Conservation (phyloP, 495 filamentous ascomycete species). For the Xylaria palmicola region DNA sequence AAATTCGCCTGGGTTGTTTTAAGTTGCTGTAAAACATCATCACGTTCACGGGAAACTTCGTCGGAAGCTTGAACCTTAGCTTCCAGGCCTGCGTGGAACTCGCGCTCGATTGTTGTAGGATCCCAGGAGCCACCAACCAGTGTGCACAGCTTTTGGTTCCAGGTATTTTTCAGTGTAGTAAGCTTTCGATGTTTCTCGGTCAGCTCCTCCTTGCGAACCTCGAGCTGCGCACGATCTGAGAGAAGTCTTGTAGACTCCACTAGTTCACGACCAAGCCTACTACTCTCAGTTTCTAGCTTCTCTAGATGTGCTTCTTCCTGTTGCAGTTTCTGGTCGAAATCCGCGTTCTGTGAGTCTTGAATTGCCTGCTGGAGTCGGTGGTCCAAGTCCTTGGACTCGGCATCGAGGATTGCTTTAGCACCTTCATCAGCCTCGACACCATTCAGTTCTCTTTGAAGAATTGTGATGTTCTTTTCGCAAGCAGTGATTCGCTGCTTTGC, state of each 20-base stretch:
- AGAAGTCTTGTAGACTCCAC: constrained; percentile 76
- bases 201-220: constrained; percentile 72
- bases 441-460: constrained; percentile 64
- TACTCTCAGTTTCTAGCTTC: constrained; percentile 64
- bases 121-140: constrained; percentile 66
- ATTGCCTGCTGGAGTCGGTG: constrained; percentile 60
- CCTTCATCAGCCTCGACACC: constrained; percentile 81
- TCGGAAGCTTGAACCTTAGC: constrained; percentile 49
- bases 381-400: constrained; percentile 67
- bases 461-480: constrained; percentile 64
- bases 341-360: constrained; percentile 55
- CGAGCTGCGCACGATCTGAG: constrained; percentile 73
- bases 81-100: constrained; percentile 66
- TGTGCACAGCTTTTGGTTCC: constrained; percentile 64
- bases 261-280: constrained; percentile 70
- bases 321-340: constrained; percentile 68
- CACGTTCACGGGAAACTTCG: constrained; percentile 66
- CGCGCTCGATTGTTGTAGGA: constrained; percentile 64
- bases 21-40: constrained; percentile 67
- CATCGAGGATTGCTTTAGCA: constrained; percentile 68
- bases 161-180: constrained; percentile 71
- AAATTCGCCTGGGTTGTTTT: constrained; percentile 78
- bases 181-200: constrained; percentile 69
- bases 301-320: constrained; percentile 61
- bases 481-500: constrained; percentile 65